phyloP scores from a whole-genome alignment of 257 asterid species.

The Solanum piurae region DNA sequence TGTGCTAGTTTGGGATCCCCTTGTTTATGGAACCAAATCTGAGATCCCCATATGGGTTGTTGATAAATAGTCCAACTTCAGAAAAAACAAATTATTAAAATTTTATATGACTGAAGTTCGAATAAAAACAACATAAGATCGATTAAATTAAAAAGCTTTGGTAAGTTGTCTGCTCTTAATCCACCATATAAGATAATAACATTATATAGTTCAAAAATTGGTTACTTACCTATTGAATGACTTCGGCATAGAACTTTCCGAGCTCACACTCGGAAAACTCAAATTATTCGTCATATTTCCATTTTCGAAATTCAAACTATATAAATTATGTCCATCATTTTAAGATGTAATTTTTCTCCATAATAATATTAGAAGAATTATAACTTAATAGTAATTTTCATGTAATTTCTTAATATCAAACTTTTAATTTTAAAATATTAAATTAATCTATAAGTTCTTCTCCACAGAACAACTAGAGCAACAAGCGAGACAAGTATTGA shows the following conservation, averaged over 20 bases:
- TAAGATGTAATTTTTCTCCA: neutral
- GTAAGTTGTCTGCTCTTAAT: fast-evolving
- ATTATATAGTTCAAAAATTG: neutral
- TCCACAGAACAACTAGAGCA: conserved; percentile 43
- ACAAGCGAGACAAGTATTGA: conserved; percentile 45
- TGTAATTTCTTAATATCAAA: no score
- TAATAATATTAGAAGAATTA: no score
- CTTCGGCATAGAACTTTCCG: neutral
- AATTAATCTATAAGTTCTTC: neutral
- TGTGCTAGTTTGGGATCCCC: neutral
- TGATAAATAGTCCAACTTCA: neutral
- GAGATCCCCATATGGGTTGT: neutral
- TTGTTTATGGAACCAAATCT: neutral
- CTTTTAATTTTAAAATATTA: no score
- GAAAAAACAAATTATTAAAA: no score
- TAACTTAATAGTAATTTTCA: no score
- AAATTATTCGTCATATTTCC: neutral
- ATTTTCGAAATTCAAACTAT: neutral
- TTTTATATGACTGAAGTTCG: neutral
- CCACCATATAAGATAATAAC: neutral
- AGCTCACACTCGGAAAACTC: neutral
- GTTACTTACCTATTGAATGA: neutral
- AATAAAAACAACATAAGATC: no score
- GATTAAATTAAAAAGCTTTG: neutral
- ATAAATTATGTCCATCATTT: neutral